phyloP scores from a whole-genome alignment of 192 early-diverging fungal species.

The Coemansia sp. region DNA sequence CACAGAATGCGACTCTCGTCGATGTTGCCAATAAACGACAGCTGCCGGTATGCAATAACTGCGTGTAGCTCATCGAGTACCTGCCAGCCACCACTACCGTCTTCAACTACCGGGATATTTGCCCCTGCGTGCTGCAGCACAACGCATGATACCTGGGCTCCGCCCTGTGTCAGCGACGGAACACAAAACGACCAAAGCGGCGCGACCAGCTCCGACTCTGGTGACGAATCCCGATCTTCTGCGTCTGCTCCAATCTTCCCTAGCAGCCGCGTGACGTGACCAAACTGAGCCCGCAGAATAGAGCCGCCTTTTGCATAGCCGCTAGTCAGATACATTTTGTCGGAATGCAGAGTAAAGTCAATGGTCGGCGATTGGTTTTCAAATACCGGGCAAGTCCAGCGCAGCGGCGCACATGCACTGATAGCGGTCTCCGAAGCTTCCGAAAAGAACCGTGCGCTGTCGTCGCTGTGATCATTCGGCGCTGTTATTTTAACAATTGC shows the following conservation, averaged over 20 bases:
- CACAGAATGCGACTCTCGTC: slow-evolving; percentile 7
- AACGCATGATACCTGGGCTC: background rate
- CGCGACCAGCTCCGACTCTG: background rate
- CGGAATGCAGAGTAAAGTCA: slow-evolving; percentile 9
- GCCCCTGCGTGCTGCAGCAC: slow-evolving; percentile 14
- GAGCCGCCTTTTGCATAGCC: slow-evolving; percentile 8
- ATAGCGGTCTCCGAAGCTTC: background rate
- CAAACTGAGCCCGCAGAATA: slow-evolving; percentile 23
- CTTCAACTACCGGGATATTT: background rate
- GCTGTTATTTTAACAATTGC: slow-evolving; percentile 12
- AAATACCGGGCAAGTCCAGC: slow-evolving; percentile 5
- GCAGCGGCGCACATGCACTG: background rate
- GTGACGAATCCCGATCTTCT: background rate
- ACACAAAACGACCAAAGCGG: slow-evolving; percentile 17
- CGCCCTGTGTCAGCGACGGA: background rate
- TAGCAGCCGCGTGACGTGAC: slow-evolving; percentile 4
- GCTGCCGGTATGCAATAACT: background rate
- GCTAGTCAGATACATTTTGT: slow-evolving; percentile 16
- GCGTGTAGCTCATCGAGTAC: slow-evolving; percentile 2
- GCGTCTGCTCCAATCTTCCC: background rate
- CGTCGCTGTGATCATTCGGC: background rate
- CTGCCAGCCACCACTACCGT: slow-evolving; percentile 15
- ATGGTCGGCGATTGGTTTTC: slow-evolving; percentile 31
- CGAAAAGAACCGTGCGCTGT: background rate
- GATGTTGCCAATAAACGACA: slow-evolving; percentile 14